These are phyloP conservation scores for Arthroderma sp. DNA, from an alignment of 2,329 filamentous ascomycete species.

Conservation along the genomic window DNA sequence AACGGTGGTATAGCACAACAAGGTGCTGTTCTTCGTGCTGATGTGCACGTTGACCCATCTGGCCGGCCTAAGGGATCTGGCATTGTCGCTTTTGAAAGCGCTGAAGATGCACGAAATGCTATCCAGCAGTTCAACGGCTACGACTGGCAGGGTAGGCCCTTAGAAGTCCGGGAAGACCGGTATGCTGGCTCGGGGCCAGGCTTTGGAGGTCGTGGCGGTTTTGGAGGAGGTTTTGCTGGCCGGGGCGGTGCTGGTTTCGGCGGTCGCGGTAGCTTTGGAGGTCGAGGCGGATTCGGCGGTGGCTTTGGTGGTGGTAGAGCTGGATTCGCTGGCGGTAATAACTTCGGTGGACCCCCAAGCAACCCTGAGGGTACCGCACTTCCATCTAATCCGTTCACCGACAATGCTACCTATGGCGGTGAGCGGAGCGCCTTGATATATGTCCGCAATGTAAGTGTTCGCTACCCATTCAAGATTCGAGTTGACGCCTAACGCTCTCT, in stretches of 20 bases:
- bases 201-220: conserved; percentile 29
- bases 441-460: conserved; percentile 73
- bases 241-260: conserved; percentile 45
- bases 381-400: conserved; percentile 76
- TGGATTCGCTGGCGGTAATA: conserved; percentile 34
- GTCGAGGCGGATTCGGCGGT: conserved; percentile 41
- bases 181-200: conserved; percentile 49
- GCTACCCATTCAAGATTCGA: neutral
- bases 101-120: conserved; percentile 87
- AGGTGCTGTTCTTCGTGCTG: conserved; percentile 79
- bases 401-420: conserved; percentile 74
- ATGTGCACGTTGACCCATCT: conserved; percentile 84
- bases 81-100: conserved; percentile 89
- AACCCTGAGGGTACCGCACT: conserved; percentile 35
- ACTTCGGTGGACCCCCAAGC: conserved; percentile 23
- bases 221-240: conserved; percentile 25
- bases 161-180: conserved; percentile 93
- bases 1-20: conserved; percentile 33
- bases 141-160: conserved; percentile 86
- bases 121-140: conserved; percentile 98
- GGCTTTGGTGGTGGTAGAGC: conserved; percentile 43
- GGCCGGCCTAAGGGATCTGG: conserved; percentile 92
- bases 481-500: conserved; percentile 18
- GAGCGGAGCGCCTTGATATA: conserved; percentile 79
- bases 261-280: conserved; percentile 38